These are phyloP conservation scores for Sesbania bispinosa DNA, from an alignment of 306 rosid species.

Conservation along the genomic window DNA sequence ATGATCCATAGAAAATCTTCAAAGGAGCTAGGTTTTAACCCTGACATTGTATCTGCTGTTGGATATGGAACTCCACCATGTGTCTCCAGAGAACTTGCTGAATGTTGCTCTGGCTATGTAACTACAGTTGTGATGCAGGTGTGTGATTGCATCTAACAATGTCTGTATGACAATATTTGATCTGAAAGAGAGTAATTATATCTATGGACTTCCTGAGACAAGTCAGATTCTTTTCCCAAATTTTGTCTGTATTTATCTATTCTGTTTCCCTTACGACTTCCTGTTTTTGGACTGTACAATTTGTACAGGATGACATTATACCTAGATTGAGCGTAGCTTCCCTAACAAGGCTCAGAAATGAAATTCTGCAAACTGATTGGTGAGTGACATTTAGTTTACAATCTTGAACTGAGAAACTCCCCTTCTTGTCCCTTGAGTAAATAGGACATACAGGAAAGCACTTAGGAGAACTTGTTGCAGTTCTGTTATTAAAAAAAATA, in stretches of 20 bases:
- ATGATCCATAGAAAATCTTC: slow-evolving; percentile 71
- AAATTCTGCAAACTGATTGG: slow-evolving; percentile 97
- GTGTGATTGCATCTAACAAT: slow-evolving; percentile 19
- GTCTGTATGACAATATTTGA: slow-evolving; percentile 9
- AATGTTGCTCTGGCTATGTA: slow-evolving; percentile 78
- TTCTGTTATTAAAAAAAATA: neutral
- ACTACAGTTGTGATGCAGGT: slow-evolving; percentile 96
- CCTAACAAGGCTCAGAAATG: slow-evolving; percentile 78
- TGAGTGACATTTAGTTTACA: slow-evolving; percentile 38
- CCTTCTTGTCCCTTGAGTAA: slow-evolving; percentile 13
- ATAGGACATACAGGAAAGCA: slow-evolving; percentile 1
- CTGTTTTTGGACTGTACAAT: slow-evolving; percentile 24
- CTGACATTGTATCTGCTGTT: slow-evolving; percentile 81
- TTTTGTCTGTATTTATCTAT: slow-evolving; percentile 21
- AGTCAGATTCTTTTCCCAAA: slow-evolving; percentile 7
- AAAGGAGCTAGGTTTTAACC: slow-evolving; percentile 88
- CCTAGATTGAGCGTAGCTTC: slow-evolving; percentile 83
- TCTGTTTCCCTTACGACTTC: slow-evolving; percentile 16
- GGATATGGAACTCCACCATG: slow-evolving; percentile 87
- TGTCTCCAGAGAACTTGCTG: slow-evolving; percentile 84
- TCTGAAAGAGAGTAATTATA: slow-evolving; percentile 4
- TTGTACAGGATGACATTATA: slow-evolving; percentile 88
- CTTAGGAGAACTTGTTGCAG: neutral
- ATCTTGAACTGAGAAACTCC: slow-evolving; percentile 12
- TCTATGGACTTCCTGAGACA: slow-evolving; percentile 18